Conservation (phyloP, 805 yeast genomes). For the Ogataea glucozyma region DNA sequence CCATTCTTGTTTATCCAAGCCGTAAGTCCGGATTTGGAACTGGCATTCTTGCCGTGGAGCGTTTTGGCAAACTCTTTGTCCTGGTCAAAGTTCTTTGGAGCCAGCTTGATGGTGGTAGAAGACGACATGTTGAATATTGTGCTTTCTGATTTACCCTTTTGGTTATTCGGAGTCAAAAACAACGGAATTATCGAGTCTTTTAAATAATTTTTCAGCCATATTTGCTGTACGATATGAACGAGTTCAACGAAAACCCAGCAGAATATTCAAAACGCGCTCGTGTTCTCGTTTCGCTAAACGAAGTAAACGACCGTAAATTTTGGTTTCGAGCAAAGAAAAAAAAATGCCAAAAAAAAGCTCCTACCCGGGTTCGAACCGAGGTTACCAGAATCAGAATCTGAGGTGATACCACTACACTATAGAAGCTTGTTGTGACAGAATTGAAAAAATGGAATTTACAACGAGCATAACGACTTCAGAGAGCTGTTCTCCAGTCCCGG, state of each 20-base stretch:
- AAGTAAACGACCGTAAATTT: not conserved
- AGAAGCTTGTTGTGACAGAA: slow-evolving; percentile 22
- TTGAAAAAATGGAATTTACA: no score
- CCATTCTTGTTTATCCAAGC: slow-evolving; percentile 80
- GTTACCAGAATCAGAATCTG: slow-evolving; percentile 39
- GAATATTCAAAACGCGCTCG: slow-evolving; percentile 1
- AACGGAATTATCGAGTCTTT: no score
- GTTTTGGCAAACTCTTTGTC: slow-evolving; percentile 80
- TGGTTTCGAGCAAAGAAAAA: slow-evolving; percentile 1
- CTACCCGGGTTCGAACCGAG: slow-evolving; percentile 41
- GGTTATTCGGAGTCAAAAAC: no score
- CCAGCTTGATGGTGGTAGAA: slow-evolving; percentile 34
- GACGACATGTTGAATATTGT: slow-evolving; percentile 14
- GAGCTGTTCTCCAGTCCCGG: no score
- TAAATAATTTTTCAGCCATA: not conserved
- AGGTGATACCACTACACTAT: slow-evolving; percentile 40
- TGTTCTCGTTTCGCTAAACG: slow-evolving; percentile 1
- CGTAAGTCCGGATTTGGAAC: slow-evolving; percentile 64
- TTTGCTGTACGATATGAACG: not conserved
- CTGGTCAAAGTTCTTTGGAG: slow-evolving; percentile 54
- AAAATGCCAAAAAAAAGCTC: slow-evolving; percentile 25
- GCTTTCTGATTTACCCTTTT: not conserved
- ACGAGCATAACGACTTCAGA: no score
- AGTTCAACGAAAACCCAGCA: not conserved
- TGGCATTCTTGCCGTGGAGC: slow-evolving; percentile 76